A percentile compares a stretch with the other conserved stretches of the same genome.
Conservation (phyloP, 805 yeast genomes). For the Pichia nakasei region DNA sequence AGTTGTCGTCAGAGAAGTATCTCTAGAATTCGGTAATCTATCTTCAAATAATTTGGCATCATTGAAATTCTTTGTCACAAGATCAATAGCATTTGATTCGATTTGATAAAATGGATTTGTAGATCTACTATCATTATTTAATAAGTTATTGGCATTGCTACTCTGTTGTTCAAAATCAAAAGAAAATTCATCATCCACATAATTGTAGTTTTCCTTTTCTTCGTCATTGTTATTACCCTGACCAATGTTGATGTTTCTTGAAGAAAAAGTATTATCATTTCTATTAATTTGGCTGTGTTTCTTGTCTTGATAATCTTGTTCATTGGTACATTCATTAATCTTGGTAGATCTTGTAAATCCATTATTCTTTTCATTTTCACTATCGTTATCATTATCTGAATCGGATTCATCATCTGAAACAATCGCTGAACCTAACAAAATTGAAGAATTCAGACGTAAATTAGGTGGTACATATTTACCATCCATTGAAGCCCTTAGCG, state of each 20-base stretch:
- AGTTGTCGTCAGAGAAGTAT: constrained; percentile 21
- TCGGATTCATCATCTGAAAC: constrained; percentile 26
- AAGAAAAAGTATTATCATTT: too few species aligned
- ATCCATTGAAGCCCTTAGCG: constrained; percentile 9
- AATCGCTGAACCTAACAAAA: constrained; percentile 11
- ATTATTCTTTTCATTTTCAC: constrained; percentile 10
- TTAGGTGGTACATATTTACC: constrained; percentile 72
- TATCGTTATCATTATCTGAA: constrained; percentile 8
- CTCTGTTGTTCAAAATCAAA: constrained; percentile 22
- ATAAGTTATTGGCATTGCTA: neutral
- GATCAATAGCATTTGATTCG: constrained; percentile 7
- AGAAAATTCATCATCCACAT: constrained; percentile 29
- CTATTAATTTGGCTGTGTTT: neutral
- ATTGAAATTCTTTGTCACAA: constrained; percentile 12
- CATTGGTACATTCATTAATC: neutral
- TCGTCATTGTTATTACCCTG: constrained; percentile 5
- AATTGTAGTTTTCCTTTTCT: neutral
- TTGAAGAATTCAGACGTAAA: constrained; percentile 16
- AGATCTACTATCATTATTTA: neutral
- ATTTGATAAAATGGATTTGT: constrained; percentile 1
- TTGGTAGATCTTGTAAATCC: too few species aligned
- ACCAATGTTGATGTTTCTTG: too few species aligned
- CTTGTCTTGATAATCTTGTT: neutral
- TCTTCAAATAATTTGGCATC: constrained; percentile 8
- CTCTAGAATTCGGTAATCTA: constrained; percentile 15